Percentiles rank a stretch among this genome's conserved stretches.
Conservation (phyloP, 495 filamentous ascomycete species). For the Oidiodendron maius region DNA sequence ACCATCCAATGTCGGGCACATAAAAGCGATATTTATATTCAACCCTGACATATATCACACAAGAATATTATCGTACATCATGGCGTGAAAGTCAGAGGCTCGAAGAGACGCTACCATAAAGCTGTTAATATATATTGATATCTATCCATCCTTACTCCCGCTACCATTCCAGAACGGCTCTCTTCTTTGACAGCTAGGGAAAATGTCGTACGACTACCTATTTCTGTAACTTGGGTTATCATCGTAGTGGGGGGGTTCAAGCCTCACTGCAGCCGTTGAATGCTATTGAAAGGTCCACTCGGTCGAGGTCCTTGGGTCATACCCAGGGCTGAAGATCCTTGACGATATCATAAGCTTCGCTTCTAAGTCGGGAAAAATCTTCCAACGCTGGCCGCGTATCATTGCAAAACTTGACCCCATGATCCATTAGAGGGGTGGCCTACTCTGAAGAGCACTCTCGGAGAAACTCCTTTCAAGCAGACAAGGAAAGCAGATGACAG, state of each 20-base stretch:
- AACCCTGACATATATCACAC: too few relatives aligned
- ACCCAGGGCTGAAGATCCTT: conserved; percentile 37
- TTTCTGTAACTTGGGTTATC: conserved; percentile 45
- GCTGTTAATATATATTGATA: too few relatives aligned
- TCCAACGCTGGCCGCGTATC: conserved; percentile 42
- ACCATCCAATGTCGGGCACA: too few relatives aligned
- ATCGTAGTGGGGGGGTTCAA: conserved; percentile 57
- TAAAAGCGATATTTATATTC: too few relatives aligned
- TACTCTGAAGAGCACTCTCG: conserved; percentile 31
- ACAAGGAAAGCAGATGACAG: conserved; percentile 29
- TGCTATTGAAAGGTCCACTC: conserved; percentile 55
- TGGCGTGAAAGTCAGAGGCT: too few relatives aligned
- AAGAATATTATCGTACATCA: too few relatives aligned
- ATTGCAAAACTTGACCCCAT: conserved; percentile 42
- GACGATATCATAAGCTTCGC: conserved; percentile 48
- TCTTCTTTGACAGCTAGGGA: too few relatives aligned
- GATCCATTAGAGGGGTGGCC: conserved; percentile 36
- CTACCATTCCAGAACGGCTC: too few relatives aligned
- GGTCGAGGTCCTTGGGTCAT: conserved; percentile 47
- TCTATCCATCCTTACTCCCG: too few relatives aligned
- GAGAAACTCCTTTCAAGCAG: conserved; percentile 31
- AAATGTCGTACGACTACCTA: background rate
- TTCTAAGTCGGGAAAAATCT: conserved; percentile 39
- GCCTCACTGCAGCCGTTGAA: conserved; percentile 56
- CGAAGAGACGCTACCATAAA: too few relatives aligned